Base-by-base conservation (phyloP, 768 basidiomycete genomes). In the Tricholoma furcatifolium region DNA sequence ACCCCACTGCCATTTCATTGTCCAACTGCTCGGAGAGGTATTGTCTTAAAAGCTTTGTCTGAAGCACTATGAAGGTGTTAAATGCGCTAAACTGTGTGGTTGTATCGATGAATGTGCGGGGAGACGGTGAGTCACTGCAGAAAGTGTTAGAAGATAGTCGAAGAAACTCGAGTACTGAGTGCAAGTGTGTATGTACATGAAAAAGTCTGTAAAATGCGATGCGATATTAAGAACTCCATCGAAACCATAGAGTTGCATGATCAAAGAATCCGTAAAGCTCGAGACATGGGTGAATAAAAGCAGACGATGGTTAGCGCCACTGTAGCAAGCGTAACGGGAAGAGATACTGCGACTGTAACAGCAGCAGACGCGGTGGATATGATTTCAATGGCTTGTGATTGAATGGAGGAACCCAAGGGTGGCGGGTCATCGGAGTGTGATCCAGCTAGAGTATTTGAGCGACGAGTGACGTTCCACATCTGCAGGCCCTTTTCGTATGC, bases 221-320 rank as follows among this genome's bases (percentile, higher is more conserved):
- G 27, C 27, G 7, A 27, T 27, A 27, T 27, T 27, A 27, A 4
- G 27, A 27, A 27, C 27, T 27, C 27, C 27, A 27, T n/a, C n/a
- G n/a, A n/a, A n/a, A 27, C 27, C 7, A 27, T 24, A 10, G 23
- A 4, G 11, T 23, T 12, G 34, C 43, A 27, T 34, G 20, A 43
- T 55, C 34, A 55, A 30, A 55, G 17, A 4, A 47, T 50, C 20
- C 48, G 38, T 36, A 47, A 32, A 47, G 50, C 54, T 20, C 45
- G 44, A n/a, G 54, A 49, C 23, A 44, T 48, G 3, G 40, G 24
- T 20, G 52, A 54, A 31, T 50, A 49, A 47, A 50, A 50, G 30
- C 73, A 76, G 34, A 75, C 55, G 42, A 76, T 60, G 32, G 70
- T 73, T 45, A 74, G 58, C 40, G 70, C 63, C 21, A 76, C 45